Evolutionary conservation across 306 rosid species (phyloP), one percentile per base, ranked within the genome.

Genomic region (Mucuna pruriens): DNA sequence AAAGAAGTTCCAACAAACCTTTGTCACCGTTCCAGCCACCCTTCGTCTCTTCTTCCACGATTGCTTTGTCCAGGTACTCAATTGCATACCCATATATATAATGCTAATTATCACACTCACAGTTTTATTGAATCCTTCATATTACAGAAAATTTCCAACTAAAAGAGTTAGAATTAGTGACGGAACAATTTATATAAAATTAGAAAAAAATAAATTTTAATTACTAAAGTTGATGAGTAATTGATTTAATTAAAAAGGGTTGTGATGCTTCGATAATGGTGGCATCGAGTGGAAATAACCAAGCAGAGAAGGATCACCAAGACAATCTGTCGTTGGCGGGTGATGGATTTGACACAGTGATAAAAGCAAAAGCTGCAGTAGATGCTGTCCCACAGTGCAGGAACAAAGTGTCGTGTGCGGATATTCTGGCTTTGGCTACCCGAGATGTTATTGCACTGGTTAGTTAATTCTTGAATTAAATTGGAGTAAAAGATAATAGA

Each of bases 31-130:
- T 46, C 99, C 97, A 0, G 94, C 95, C 19, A 95, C 99, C 7
- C 73, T 95, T 46, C 99, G 99, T 26, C 97, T 95, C 85, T 91
- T 91, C 84, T 95, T 95, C 64, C 99, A 95, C 2, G 99, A 93
- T 77, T 95, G 99, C 88, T 87, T 91, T 52, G 98, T 95, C 48
- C 90, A 84, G 88, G 99, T 92, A 83, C 16, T 29, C 9, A 31
- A 48, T 29, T 22, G 0, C 4, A 26, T 2, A 39, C 11, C 33
- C 22, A 12, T 46, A 12, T 12, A 12, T 46, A 12, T 12, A 40
- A 29, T 29, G 31, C 31, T 29, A 29, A 29, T 29, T 29, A 29
- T 29, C 31, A 29, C 31, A 3, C 2, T 29, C 31, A 3, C 31
- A 29, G 3, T 29, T 29, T 29, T 3, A 3, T 29, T 29, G 31